These are phyloP conservation scores for Cordyceps javanica DNA, from an alignment of 2,329 filamentous ascomycete species.

Conservation along the genomic window DNA sequence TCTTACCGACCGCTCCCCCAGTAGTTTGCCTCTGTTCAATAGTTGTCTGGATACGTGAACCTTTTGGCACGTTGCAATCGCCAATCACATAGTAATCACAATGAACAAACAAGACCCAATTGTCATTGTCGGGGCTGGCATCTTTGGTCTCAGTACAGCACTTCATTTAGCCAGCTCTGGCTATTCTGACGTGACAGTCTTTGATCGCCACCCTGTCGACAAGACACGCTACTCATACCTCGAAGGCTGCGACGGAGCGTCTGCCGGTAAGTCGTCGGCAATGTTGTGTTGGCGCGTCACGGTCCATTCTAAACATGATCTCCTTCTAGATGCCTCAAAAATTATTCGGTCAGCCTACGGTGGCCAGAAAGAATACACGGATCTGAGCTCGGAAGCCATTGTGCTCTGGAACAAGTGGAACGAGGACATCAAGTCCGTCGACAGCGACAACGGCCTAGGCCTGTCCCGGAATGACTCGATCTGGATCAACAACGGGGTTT, in stretches of 20 bases:
- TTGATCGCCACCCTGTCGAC: constrained; percentile 40
- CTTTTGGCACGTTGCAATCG: background rate
- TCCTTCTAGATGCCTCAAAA: constrained; percentile 29
- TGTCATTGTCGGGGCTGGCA: constrained; percentile 1
- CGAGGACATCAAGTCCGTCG: constrained; percentile 27
- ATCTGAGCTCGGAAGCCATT: constrained; percentile 37
- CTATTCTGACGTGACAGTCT: constrained; percentile 40
- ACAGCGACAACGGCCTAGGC: constrained; percentile 17
- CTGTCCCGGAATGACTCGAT: constrained; percentile 16
- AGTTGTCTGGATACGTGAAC: background rate
- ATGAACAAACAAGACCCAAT: background rate
- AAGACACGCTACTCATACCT: constrained; percentile 33
- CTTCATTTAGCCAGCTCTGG: constrained; percentile 29
- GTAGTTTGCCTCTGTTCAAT: too few species aligned
- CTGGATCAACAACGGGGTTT: constrained; percentile 32
- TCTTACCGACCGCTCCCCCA: background rate
- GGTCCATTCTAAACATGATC: background rate
- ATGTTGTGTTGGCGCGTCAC: background rate
- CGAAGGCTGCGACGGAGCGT: constrained; percentile 36
- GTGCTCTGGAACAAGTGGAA: constrained; percentile 41
- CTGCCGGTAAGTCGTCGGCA: constrained; percentile 27
- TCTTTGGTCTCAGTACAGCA: constrained; percentile 30
- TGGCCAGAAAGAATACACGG: constrained; percentile 38
- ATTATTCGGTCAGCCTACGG: constrained; percentile 34
- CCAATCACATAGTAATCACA: background rate